Base-by-base conservation (phyloP, 2,329 filamentous ascomycete species). In the Myriosclerotinia curreyana region DNA sequence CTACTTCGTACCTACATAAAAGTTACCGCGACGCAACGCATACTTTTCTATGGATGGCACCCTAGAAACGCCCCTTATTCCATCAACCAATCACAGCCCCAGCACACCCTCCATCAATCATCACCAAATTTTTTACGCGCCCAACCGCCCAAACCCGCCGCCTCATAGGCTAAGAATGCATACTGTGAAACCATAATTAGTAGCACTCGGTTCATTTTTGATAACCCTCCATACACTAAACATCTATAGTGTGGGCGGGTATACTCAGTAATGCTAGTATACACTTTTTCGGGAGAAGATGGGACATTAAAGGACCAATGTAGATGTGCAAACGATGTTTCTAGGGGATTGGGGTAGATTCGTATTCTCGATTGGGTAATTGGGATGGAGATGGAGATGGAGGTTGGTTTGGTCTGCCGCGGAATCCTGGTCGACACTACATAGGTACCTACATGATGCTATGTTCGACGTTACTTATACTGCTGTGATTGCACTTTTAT, bases 91-190 rank as follows among this genome's bases (percentile, higher is more conserved):
- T 46, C 7, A 31, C 40, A 25, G 15, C n/a, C 11, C 4, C 17
- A 46, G 0, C 38, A 17, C 38, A n/a, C 38, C 53, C 53, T 56
- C 38, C n/a, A n/a, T 7, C 25, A 46, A 34, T 34, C n/a, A n/a
- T n/a, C n/a, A n/a, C n/a, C n/a, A n/a, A n/a, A n/a, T n/a, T n/a
- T 17, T 25, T 58, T 58, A 58, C 42, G 54, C 54, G 54, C 54
- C 54, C 54, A 52, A 34, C 54, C 42, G 54, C 54, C 25, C 28
- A 58, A 44, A 31, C 9, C 40, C 15, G 2, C 38, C 38, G 25
- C 20, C n/a, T 38, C 28, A 58, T 46, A 36, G 52, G 36, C 38
- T 15, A 14, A 22, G 14, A 54, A 22, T 42, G 9, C n/a, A 31
- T 46, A 58, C 20, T 5, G 20, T 46, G 28, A 15, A 31, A 31